Percentiles rank a stretch among this genome's conserved stretches.
Conservation (phyloP, 495 filamentous ascomycete species). For the Tetracladium marchalianum region DNA sequence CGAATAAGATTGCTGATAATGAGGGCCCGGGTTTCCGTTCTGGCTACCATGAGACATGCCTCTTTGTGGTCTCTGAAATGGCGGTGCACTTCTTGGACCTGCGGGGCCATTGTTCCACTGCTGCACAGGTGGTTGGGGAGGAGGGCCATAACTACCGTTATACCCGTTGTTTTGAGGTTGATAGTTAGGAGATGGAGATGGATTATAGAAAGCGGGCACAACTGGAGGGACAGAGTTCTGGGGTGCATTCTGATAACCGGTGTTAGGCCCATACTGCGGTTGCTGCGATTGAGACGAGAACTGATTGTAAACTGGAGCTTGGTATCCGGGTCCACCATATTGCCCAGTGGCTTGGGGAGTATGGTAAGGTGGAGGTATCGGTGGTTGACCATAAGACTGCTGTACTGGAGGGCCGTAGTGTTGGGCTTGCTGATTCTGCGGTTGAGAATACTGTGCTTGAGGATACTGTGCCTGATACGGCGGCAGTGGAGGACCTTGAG, state of each 20-base stretch:
- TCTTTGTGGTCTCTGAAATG: constrained; percentile 3
- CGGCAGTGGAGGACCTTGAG: constrained; percentile 18
- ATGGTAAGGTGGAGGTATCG: constrained; percentile 7
- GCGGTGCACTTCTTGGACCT: background rate
- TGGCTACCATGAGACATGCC: constrained; percentile 1
- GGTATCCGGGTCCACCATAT: constrained; percentile 20
- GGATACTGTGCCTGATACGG: constrained; percentile 23
- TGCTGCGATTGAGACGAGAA: constrained; percentile 15
- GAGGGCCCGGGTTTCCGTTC: constrained; percentile 2
- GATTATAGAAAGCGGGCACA: constrained; percentile 2
- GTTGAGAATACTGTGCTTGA: constrained; percentile 18
- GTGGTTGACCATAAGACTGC: constrained; percentile 9
- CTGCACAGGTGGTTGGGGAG: constrained; percentile 3
- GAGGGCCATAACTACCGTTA: constrained; percentile 1
- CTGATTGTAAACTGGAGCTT: constrained; percentile 13
- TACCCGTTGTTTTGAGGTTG: background rate
- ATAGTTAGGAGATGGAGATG: constrained; percentile 7
- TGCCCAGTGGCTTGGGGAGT: constrained; percentile 16
- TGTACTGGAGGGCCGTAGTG: constrained; percentile 15
- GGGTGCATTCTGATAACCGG: constrained; percentile 5
- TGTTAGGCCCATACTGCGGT: constrained; percentile 16
- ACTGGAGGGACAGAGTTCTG: constrained; percentile 5
- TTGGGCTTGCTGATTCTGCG: constrained; percentile 22
- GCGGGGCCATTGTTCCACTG: constrained; percentile 11
- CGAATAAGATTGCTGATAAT: constrained; percentile 7